These are phyloP conservation scores for Arabidopsis hybrid DNA, from an alignment of 441 rosid genomes.

Conservation along the genomic window DNA sequence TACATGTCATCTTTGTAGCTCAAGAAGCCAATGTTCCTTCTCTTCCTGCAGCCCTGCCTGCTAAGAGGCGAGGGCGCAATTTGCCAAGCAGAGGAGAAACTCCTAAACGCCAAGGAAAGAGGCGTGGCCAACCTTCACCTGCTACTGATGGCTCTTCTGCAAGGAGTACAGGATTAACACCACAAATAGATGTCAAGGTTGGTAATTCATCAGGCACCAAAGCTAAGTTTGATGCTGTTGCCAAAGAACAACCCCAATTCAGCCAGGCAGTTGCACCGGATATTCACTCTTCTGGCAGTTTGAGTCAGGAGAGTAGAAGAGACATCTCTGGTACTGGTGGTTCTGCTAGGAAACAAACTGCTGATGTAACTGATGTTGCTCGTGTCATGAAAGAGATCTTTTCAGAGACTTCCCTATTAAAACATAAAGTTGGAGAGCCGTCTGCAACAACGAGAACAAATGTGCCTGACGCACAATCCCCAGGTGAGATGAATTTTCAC, in stretches of 20 bases:
- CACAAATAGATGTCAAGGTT: constrained; percentile 43
- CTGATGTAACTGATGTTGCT: constrained; percentile 80
- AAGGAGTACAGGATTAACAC: constrained; percentile 40
- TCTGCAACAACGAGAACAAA: constrained; percentile 34
- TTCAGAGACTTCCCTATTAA: constrained; percentile 69
- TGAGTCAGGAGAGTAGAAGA: constrained; percentile 55
- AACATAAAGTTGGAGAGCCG: constrained; percentile 57
- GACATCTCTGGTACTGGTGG: constrained; percentile 50
- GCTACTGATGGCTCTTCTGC: constrained; percentile 60
- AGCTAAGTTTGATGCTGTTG: constrained; percentile 48
- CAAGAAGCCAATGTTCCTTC: constrained; percentile 45
- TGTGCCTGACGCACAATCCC: constrained; percentile 17
- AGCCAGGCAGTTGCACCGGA: constrained; percentile 44
- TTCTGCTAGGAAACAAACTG: constrained; percentile 60
- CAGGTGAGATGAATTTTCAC: constrained; percentile 14
- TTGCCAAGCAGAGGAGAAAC: constrained; percentile 61
- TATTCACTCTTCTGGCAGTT: constrained; percentile 15
- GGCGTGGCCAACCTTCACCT: constrained; percentile 51
- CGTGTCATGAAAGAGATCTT: constrained; percentile 88
- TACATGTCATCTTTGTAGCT: constrained; percentile 45
- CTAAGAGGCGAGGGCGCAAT: constrained; percentile 62
- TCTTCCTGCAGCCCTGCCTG: constrained; percentile 44
- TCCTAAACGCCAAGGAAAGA: constrained; percentile 80
- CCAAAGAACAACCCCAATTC: constrained; percentile 42
- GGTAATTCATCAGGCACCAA: constrained; percentile 37